These are phyloP conservation scores for Rhizopus microsporus DNA, from an alignment of 371 early-diverging fungal genomes.

Conservation along the genomic window DNA sequence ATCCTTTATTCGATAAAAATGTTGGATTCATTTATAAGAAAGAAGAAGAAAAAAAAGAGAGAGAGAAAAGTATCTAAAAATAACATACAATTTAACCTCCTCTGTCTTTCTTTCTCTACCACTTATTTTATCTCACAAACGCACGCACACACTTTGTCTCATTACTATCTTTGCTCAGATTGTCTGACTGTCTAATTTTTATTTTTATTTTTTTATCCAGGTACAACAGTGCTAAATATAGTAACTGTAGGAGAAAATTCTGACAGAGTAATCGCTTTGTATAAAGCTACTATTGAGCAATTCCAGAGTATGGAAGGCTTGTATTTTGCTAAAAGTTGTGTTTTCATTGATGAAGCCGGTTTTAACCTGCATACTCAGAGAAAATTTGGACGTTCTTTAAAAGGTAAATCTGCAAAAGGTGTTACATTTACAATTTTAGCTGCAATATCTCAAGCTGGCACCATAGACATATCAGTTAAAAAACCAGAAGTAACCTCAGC, in stretches of 20 bases:
- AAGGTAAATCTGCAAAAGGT: conserved; percentile 13
- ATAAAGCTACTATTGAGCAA: conserved; percentile 10
- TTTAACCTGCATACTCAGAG: conserved; percentile 14
- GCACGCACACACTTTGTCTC: too few relatives aligned
- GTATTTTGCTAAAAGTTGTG: conserved; percentile 16
- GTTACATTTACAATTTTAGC: conserved; percentile 9
- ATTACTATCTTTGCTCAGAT: too few relatives aligned
- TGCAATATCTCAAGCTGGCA: conserved; percentile 2
- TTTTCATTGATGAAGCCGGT: conserved; percentile 21
- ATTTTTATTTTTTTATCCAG: too few relatives aligned
- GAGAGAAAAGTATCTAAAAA: background rate
- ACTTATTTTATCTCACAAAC: too few relatives aligned
- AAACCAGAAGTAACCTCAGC: background rate
- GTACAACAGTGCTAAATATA: too few relatives aligned
- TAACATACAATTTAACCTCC: too few relatives aligned
- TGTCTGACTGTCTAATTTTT: too few relatives aligned
- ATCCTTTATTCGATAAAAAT: background rate
- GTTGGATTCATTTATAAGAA: conserved; percentile 1
- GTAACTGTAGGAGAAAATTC: background rate
- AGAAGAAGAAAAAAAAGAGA: background rate
- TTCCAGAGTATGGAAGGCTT: conserved; percentile 10
- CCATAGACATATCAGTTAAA: conserved; percentile 1
- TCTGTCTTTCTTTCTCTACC: too few relatives aligned
- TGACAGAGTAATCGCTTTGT: conserved; percentile 1
- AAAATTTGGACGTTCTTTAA: conserved; percentile 14